These are phyloP conservation scores for Mycena albidolilacea DNA, from an alignment of 768 basidiomycete genomes.

Conservation along the genomic window DNA sequence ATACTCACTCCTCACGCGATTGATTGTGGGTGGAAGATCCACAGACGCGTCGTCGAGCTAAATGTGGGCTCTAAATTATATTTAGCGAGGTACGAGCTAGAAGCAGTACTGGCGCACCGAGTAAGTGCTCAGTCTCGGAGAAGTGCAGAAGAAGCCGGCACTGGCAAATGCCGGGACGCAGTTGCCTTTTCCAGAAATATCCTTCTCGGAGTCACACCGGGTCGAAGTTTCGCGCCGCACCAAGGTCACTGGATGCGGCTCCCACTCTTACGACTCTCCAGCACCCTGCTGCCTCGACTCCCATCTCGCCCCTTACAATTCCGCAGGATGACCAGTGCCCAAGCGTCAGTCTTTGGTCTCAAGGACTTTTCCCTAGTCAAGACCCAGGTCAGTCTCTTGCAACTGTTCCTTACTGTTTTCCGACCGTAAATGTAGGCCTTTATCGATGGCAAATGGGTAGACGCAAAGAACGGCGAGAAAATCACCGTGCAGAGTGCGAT, in stretches of 20 bases:
- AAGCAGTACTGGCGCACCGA: too few relatives aligned
- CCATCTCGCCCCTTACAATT: constrained; percentile 13
- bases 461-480: constrained; percentile 79
- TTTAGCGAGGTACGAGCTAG: too few relatives aligned
- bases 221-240: not conserved
- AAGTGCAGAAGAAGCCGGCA: too few relatives aligned
- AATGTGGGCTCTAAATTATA: too few relatives aligned
- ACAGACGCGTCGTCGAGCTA: too few relatives aligned
- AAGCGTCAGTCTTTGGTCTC: constrained; percentile 70
- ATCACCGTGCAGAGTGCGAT: constrained; percentile 84
- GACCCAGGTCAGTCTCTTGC: constrained; percentile 50
- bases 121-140: too few relatives aligned
- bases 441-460: constrained; percentile 90
- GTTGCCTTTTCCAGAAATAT: not conserved
- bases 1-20: too few relatives aligned
- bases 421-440: constrained; percentile 56
- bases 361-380: constrained; percentile 83
- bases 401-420: not conserved
- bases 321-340: constrained; percentile 75
- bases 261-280: constrained; percentile 27
- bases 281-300: constrained; percentile 12
- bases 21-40: too few relatives aligned
- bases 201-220: not conserved
- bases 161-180: not conserved
- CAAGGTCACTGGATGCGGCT: constrained; percentile 12